A percentile compares a stretch with the other conserved stretches of the same genome.
These are phyloP conservation scores for Trichaptum fuscoviolaceum DNA, from an alignment of 768 basidiomycete genomes.

Conservation along the genomic window DNA sequence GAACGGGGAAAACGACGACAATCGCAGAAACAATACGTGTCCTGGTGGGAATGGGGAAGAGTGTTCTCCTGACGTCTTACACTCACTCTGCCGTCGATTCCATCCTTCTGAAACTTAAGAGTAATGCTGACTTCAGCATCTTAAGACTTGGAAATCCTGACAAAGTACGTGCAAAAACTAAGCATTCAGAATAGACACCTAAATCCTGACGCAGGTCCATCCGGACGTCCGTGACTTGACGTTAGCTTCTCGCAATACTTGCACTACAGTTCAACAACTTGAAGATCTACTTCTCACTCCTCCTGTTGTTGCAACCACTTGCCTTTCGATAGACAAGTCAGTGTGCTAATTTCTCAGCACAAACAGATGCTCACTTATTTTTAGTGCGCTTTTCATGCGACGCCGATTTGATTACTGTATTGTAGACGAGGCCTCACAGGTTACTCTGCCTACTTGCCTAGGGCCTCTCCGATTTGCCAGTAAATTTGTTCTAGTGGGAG, in stretches of 20 bases:
- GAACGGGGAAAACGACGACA: slow-evolving; percentile 96
- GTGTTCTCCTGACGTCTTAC: slow-evolving; percentile 84
- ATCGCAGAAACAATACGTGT: slow-evolving; percentile 82
- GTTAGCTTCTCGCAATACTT: slow-evolving; percentile 46
- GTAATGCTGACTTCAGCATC: slow-evolving; percentile 61
- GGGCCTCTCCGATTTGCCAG: slow-evolving; percentile 90
- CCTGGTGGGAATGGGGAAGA: slow-evolving; percentile 78
- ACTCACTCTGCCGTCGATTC: slow-evolving; percentile 99
- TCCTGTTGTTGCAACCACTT: slow-evolving; percentile 94
- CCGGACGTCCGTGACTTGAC: slow-evolving; percentile 73
- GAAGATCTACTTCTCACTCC: slow-evolving; percentile 82
- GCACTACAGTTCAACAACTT: slow-evolving; percentile 73
- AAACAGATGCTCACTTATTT: not conserved
- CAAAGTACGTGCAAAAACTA: slow-evolving; percentile 50
- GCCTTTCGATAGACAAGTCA: slow-evolving; percentile 90
- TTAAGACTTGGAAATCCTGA: slow-evolving; percentile 86
- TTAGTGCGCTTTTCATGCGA: slow-evolving; percentile 79
- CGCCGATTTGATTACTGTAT: slow-evolving; percentile 95
- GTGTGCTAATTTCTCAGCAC: slow-evolving; percentile 26
- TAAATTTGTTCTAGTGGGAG: slow-evolving; percentile 91
- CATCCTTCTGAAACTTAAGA: slow-evolving; percentile 79
- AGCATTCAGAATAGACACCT: slow-evolving; percentile 8
- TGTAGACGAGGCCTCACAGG: slow-evolving; percentile 97
- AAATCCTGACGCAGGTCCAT: slow-evolving; percentile 55
- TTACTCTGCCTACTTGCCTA: slow-evolving; percentile 91